These are phyloP conservation scores for Saccharomycopsis babjevae DNA, from an alignment of 805 yeast genomes.

Conservation along the genomic window DNA sequence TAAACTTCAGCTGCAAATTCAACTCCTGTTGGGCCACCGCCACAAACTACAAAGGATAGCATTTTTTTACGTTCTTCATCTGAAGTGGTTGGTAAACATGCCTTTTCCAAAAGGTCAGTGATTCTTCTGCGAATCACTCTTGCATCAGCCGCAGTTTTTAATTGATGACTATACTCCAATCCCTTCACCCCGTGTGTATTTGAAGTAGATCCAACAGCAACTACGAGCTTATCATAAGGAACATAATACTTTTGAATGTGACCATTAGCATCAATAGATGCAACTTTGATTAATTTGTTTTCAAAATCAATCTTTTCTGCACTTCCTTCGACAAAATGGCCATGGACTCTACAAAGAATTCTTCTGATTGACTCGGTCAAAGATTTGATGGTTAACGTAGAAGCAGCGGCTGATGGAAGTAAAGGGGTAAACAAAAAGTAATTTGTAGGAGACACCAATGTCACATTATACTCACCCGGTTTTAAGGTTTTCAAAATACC, in stretches of 20 bases:
- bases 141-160: slow-evolving; percentile 62
- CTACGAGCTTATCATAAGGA: slow-evolving; percentile 61
- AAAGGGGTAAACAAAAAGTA: slow-evolving; percentile 62
- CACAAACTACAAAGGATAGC: slow-evolving; percentile 54
- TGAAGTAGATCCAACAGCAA: slow-evolving; percentile 60
- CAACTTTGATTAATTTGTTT: slow-evolving; percentile 48
- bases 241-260: slow-evolving; percentile 40
- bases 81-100: slow-evolving; percentile 54
- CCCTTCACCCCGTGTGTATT: slow-evolving; percentile 67
- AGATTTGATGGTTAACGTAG: slow-evolving; percentile 56
- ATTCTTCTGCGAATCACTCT: slow-evolving; percentile 44
- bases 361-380: slow-evolving; percentile 54
- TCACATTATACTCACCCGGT: slow-evolving; percentile 49
- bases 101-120: slow-evolving; percentile 45
- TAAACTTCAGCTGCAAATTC: slow-evolving; percentile 65
- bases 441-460: slow-evolving; percentile 58
- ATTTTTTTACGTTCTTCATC: slow-evolving; percentile 53
- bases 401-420: slow-evolving; percentile 62
- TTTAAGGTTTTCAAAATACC: slow-evolving; percentile 43
- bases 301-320: slow-evolving; percentile 50
- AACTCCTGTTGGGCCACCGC: slow-evolving; percentile 72
- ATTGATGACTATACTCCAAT: slow-evolving; percentile 46
- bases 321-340: slow-evolving; percentile 53
- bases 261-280: slow-evolving; percentile 33
- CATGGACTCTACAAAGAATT: slow-evolving; percentile 40